Base-by-base conservation (phyloP, 345 rosid genomes). In the Euphorbia lathyris region DNA sequence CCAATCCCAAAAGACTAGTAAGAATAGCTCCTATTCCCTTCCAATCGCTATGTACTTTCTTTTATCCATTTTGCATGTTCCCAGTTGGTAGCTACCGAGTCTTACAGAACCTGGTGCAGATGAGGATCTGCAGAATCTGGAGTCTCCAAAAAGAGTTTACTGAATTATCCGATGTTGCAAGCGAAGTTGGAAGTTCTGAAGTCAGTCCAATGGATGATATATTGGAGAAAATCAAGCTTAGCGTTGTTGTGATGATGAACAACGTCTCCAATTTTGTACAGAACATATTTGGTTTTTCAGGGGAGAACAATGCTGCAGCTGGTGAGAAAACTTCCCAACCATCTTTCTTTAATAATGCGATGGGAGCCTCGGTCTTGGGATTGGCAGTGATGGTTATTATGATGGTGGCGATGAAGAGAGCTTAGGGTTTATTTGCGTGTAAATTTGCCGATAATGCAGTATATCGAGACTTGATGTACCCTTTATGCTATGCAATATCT, bases 401-500 rank as follows among this genome's bases (percentile, higher is more conserved):
- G 63, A 75, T 90, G 77, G 93, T 88, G 40, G 76, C 86, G 71
- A 51, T 88, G 70, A 93, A 76, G 84, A 87, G 95, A 58, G 77
- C 19, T 58, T 90, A 73, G 76, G 56, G 29, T n/a, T 29, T 6
- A 12, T 45, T 6, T 30, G 16, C 19, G 52, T 26, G 38, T 74
- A 61, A 85, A 85, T 85, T 75, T 77, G 88, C 48, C 81, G 83
- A 84, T 48, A 22, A 63, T 34, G 36, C 70, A 20, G 45, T 12
- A 52, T 17, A 7, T 17, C 5, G 5, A 25, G 1, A 27, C 43
- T 43, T 42, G n/a, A 56, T 1, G n/a, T 26, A 34, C 16, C 17
- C 30, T 0, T 12, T 42, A n/a, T 50, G 23, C 6, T 40, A 11
- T 57, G 40, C 25, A 3, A n/a, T 40, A 17, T 40, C 20, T 38